Conservation (phyloP, 2,329 filamentous ascomycete species). For the Claviceps sp. region DNA sequence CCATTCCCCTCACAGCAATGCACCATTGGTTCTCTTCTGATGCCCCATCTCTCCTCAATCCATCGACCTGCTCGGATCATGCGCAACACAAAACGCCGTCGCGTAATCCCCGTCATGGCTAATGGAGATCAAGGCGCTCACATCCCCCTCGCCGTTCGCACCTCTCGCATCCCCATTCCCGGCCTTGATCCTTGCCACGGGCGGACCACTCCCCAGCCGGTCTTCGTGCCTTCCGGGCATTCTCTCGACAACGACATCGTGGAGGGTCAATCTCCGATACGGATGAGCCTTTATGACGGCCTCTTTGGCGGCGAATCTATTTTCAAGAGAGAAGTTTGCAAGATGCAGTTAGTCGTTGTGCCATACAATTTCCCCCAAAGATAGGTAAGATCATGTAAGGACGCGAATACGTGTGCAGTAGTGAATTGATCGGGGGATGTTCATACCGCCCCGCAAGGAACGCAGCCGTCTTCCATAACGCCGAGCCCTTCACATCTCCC, state of each 20-base stretch:
- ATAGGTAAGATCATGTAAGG: too few relatives aligned
- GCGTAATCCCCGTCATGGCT: conserved; percentile 82
- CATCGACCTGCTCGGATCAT: conserved; percentile 3
- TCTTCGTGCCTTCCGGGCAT: conserved; percentile 14
- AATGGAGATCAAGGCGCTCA: conserved; percentile 61
- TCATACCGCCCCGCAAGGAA: conserved; percentile 24
- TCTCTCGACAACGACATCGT: conserved; percentile 40
- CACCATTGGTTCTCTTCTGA: too few relatives aligned
- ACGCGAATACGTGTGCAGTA: too few relatives aligned
- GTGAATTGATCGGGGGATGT: too few relatives aligned
- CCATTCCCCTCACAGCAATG: too few relatives aligned
- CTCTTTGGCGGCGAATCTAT: conserved; percentile 60
- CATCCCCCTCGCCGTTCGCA: conserved; percentile 18
- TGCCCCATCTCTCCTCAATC: background rate
- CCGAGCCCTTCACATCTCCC: background rate
- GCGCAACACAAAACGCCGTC: conserved; percentile 51
- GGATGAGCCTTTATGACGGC: conserved; percentile 60
- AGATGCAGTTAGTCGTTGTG: too few relatives aligned
- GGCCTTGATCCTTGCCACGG: conserved; percentile 29
- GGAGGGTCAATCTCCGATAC: conserved; percentile 44
- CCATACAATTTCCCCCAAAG: too few relatives aligned
- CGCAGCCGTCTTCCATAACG: conserved; percentile 21
- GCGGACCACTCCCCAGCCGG: conserved; percentile 26
- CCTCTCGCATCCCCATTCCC: background rate
- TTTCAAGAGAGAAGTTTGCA: background rate